Evolutionary conservation across 352 stramenopile species (phyloP).

Genomic region (Bremia lactucae): DNA sequence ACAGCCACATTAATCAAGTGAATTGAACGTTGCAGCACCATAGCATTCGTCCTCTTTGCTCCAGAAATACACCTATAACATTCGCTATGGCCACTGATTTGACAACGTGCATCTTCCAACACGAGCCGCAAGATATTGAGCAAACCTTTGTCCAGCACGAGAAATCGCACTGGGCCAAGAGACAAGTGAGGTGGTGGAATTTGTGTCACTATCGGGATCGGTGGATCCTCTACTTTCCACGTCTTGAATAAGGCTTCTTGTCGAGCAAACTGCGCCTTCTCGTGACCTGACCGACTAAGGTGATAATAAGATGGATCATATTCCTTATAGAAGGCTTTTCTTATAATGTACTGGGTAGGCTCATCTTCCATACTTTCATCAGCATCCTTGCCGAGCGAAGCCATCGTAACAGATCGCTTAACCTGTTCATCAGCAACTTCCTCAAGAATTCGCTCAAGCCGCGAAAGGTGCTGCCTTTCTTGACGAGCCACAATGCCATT

Average conservation of each 20-base stretch:
- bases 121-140: slow-evolving; percentile 56
- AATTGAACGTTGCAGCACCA: slow-evolving; percentile 51
- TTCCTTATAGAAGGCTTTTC: slow-evolving; percentile 66
- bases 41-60: slow-evolving; percentile 50
- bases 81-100: slow-evolving; percentile 10
- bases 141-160: slow-evolving; percentile 55
- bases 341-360: slow-evolving; percentile 65
- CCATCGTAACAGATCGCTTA: slow-evolving; percentile 28
- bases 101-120: slow-evolving; percentile 40
- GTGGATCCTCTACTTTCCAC: slow-evolving; percentile 59
- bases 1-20: slow-evolving; percentile 61
- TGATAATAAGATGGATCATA: slow-evolving; percentile 80
- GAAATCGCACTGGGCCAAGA: slow-evolving; percentile 35
- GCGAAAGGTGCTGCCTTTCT: slow-evolving; percentile 53
- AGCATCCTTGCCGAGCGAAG: slow-evolving; percentile 19
- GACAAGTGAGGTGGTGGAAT: slow-evolving; percentile 46
- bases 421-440: slow-evolving; percentile 66
- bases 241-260: slow-evolving; percentile 77
- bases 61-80: slow-evolving; percentile 6
- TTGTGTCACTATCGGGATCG: slow-evolving; percentile 55
- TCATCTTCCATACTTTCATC: slow-evolving; percentile 32
- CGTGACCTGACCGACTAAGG: slow-evolving; percentile 57
- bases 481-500: slow-evolving; percentile 47
- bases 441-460: slow-evolving; percentile 51
- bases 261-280: slow-evolving; percentile 67